Evolutionary conservation across 2,329 filamentous ascomycete species (phyloP).

Genomic region (Trichoderma brevicompactum): DNA sequence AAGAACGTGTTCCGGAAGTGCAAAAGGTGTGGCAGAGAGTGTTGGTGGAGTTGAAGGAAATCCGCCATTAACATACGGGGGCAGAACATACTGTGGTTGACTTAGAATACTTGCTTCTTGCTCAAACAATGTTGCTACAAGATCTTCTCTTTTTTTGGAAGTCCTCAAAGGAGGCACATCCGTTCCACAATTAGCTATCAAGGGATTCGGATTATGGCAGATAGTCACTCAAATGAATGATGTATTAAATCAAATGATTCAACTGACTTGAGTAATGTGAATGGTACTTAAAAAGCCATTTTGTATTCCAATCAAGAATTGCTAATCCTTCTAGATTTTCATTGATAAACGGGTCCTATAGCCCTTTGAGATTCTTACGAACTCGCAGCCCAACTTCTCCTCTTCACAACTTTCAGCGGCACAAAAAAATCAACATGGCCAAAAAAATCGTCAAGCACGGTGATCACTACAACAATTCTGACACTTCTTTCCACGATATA

Average conservation of each 20-base stretch:
- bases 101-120: conserved; percentile 3
- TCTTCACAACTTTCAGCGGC: not conserved
- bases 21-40: conserved; percentile 49
- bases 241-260: not conserved
- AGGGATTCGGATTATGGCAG: not conserved
- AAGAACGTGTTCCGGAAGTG: conserved; percentile 52
- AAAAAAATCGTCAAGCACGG: too few species aligned
- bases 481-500: not conserved
- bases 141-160: conserved; percentile 9
- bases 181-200: not conserved
- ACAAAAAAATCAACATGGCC: too few species aligned
- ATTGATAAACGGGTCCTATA: not conserved
- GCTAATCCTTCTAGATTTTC: too few species aligned
- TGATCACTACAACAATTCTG: not conserved
- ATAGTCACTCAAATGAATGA: not conserved
- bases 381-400: not conserved
- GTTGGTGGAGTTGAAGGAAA: conserved; percentile 38
- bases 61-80: conserved; percentile 1
- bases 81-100: not conserved
- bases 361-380: not conserved
- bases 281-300: not conserved
- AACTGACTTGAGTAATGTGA: not conserved
- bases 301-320: too few species aligned
- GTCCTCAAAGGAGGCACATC: not conserved
- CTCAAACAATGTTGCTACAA: conserved; percentile 8